phyloP scores from a whole-genome alignment of 768 basidiomycete genomes.

The Ramaria rubella region DNA sequence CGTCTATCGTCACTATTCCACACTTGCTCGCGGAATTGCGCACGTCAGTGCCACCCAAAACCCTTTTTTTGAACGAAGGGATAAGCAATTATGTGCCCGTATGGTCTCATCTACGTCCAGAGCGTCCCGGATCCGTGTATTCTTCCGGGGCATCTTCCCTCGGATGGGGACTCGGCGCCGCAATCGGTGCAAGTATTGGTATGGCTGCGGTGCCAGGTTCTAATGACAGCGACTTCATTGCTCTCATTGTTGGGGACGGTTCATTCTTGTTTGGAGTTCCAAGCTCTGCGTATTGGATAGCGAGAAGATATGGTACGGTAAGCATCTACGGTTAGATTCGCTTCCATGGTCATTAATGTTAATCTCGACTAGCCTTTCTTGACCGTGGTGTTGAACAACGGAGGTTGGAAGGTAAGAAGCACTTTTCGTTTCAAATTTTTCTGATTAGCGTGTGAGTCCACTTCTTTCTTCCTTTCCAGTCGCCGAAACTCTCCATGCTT shows the following conservation, averaged over 20 bases:
- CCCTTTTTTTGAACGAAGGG: constrained; percentile 56
- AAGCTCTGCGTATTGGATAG: constrained; percentile 66
- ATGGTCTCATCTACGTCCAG: constrained; percentile 54
- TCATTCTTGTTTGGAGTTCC: constrained; percentile 64
- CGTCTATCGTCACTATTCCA: constrained; percentile 32
- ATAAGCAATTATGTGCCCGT: constrained; percentile 49
- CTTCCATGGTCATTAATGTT: neutral
- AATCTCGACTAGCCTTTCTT: constrained; percentile 49
- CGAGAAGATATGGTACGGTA: constrained; percentile 59
- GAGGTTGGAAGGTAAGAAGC: constrained; percentile 51
- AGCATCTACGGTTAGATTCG: constrained; percentile 14
- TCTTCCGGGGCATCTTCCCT: constrained; percentile 59
- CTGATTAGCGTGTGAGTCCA: neutral
- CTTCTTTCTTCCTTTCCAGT: constrained; percentile 25
- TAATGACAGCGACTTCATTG: constrained; percentile 45
- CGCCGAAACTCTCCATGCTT: constrained; percentile 59
- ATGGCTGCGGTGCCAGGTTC: constrained; percentile 12
- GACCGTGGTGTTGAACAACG: constrained; percentile 66
- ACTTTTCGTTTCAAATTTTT: neutral
- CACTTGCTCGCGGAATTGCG: constrained; percentile 47
- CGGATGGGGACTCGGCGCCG: constrained; percentile 63
- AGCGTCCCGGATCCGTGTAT: constrained; percentile 43
- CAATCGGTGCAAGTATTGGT: constrained; percentile 52
- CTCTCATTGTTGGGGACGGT: constrained; percentile 62
- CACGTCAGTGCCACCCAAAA: constrained; percentile 30